Evolutionary conservation across 768 basidiomycete species (phyloP), one percentile per base, ranked within the genome.

Genomic region (Mycena vulgaris): DNA sequence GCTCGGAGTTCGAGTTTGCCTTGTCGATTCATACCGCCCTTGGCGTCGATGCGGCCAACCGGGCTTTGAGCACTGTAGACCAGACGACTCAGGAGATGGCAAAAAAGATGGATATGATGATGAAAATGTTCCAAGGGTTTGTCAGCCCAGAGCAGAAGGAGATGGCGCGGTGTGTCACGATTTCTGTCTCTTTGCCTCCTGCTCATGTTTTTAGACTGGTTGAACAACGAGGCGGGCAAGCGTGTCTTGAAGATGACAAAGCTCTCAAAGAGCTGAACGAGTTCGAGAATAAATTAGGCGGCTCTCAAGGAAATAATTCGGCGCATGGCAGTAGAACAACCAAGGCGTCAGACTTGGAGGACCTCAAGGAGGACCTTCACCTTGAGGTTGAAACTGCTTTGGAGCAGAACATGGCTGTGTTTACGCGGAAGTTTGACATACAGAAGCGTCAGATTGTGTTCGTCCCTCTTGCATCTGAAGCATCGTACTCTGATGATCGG

Each of bases 361-460:
- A 68, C 9, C 65, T 80, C 30, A 70, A 74, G 37, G 45, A 71
- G 1, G 79, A 80, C 16, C 65, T 82, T 6, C 63, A 64, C 17
- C 75, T 77, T 21, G 76, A 78, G 19, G 67, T 71, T 8, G 76
- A 79, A 19, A 19, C 59, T 7, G 76, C 79, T 1, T 63, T 82
- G 45, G 35, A 69, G 39, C 69, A 75, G 27, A 82, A 82, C 63
- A 68, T 79, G 63, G 63, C 66, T 13, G 47, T 73, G 2, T 84
- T 83, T 58, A 70, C 75, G 13, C 76, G 78, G 16, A 83, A 83
- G 62, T 78, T 82, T 57, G 77, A 74, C 30, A 68, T 82, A 31
- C 80, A 81, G 63, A 71, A 76, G 56, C 75, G 75, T 27, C 79
- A 79, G 61, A 62, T 81, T 27, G 58, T 71, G 48, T 75, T 30